Conservation (phyloP, 1,284 basidiomycete species). For the Quambalaria eucalypti region DNA sequence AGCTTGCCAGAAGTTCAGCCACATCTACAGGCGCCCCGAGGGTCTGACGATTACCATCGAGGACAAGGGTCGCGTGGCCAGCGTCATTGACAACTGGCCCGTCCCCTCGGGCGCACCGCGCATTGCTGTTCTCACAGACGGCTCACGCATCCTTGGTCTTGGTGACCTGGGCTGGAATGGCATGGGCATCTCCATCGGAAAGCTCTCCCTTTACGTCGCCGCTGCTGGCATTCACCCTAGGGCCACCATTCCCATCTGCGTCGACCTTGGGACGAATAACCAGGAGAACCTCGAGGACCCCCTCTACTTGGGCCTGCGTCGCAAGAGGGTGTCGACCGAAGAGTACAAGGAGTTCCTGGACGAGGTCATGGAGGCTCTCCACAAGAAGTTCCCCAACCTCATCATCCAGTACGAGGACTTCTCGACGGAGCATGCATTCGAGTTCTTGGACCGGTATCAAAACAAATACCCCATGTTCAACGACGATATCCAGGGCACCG, state of each 20-base stretch:
- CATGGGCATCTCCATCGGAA: conserved; percentile 87
- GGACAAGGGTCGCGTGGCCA: conserved; percentile 69
- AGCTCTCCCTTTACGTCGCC: conserved; percentile 81
- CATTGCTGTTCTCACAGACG: conserved; percentile 57
- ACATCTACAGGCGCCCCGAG: conserved; percentile 72
- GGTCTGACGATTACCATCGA: conserved; percentile 43
- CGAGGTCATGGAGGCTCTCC: conserved; percentile 70
- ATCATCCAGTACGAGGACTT: conserved; percentile 74
- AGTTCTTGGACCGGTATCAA: conserved; percentile 41
- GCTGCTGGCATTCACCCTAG: conserved; percentile 78
- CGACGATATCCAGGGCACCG: conserved; percentile 46
- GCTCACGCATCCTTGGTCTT: conserved; percentile 82
- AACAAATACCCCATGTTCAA: conserved; percentile 40
- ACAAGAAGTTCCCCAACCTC: conserved; percentile 58
- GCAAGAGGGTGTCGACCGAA: conserved; percentile 43
- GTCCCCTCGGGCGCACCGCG: conserved; percentile 48
- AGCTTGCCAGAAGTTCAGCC: conserved; percentile 63
- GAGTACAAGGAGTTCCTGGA: conserved; percentile 66
- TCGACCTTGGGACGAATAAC: conserved; percentile 69
- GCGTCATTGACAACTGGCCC: conserved; percentile 68
- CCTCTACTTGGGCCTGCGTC: conserved; percentile 69
- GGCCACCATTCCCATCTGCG: conserved; percentile 72
- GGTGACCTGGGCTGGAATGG: conserved; percentile 65
- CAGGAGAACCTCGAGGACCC: conserved; percentile 73
- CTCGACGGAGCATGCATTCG: conserved; percentile 44